Conservation (phyloP, 2,329 filamentous ascomycete genomes). For the Diaporthe sp. region DNA sequence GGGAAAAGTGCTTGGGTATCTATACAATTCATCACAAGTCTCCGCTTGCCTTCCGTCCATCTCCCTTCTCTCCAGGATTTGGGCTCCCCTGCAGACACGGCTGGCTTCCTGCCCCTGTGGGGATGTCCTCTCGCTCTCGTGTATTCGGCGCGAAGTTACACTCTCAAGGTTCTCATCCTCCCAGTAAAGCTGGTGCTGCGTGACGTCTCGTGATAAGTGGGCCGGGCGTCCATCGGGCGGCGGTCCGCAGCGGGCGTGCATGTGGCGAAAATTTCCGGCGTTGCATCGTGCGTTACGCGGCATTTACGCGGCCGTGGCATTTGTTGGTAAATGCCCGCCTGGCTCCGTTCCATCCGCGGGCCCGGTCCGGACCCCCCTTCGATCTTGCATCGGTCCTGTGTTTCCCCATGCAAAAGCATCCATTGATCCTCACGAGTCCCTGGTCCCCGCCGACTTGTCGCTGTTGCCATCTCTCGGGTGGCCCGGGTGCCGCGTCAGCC, state of each 20-base stretch:
- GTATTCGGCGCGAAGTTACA: slow-evolving; percentile 7
- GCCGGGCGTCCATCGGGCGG: neutral
- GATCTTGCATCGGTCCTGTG: neutral
- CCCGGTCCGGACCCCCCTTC: neutral
- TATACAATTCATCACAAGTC: slow-evolving; percentile 16
- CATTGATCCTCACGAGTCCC: neutral
- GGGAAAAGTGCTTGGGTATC: slow-evolving; percentile 2
- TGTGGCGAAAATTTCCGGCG: slow-evolving; percentile 12
- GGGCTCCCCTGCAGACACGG: neutral
- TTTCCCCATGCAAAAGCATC: neutral
- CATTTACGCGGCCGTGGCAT: neutral
- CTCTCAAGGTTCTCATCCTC: slow-evolving; percentile 8
- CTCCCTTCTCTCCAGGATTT: neutral
- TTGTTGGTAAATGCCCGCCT: neutral
- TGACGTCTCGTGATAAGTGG: slow-evolving; percentile 3
- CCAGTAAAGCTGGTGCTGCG: slow-evolving; percentile 3
- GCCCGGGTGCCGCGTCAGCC: slow-evolving; percentile 35
- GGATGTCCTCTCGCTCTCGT: slow-evolving; percentile 11
- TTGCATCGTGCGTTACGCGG: slow-evolving; percentile 10
- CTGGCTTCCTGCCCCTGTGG: neutral
- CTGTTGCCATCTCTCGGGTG: slow-evolving; percentile 25
- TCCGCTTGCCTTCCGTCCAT: neutral
- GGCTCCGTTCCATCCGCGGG: neutral
- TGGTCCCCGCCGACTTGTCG: slow-evolving; percentile 5
- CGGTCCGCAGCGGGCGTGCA: neutral